Conservation (phyloP, 352 stramenopile species). For the Phytophthora aleatoria region DNA sequence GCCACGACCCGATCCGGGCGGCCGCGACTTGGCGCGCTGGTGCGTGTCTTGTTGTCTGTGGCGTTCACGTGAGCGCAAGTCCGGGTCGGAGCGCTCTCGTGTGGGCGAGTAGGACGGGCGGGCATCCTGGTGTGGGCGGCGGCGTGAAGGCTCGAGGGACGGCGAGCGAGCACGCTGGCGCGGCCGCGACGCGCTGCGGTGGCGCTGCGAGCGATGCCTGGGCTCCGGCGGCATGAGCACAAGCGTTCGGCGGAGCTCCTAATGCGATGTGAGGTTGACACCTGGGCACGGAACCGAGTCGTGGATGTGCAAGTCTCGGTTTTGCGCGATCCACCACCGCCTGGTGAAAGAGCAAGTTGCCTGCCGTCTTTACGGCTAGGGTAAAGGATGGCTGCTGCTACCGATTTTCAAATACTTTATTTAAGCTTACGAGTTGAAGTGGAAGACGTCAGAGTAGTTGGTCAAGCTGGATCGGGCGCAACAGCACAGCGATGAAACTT, state of each 20-base stretch:
- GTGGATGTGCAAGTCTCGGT: conserved; percentile 10
- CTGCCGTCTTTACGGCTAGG: conserved; percentile 27
- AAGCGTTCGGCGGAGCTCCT: conserved; percentile 3
- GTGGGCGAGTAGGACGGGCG: conserved; percentile 24
- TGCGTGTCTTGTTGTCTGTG: conserved; percentile 16
- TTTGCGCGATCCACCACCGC: conserved; percentile 2
- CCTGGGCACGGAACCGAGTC: conserved; percentile 1
- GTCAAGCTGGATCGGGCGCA: not conserved
- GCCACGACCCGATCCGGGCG: conserved; percentile 16
- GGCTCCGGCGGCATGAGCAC: conserved; percentile 35
- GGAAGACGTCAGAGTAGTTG: not conserved
- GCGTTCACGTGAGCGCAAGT: conserved; percentile 21
- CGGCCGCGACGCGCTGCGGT: conserved; percentile 28
- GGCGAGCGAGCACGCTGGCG: conserved; percentile 18
- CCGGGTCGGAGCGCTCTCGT: conserved; percentile 26
- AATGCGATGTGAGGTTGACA: conserved; percentile 26
- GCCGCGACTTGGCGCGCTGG: conserved; percentile 29
- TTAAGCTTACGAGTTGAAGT: not conserved
- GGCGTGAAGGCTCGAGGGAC: conserved; percentile 18
- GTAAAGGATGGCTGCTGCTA: conserved; percentile 1
- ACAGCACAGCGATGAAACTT: not conserved
- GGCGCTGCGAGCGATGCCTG: conserved; percentile 26
- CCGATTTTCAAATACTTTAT: conserved; percentile 1
- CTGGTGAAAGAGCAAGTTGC: conserved; percentile 32
- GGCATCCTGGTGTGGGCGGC: conserved; percentile 15